Evolutionary conservation across 805 yeast species (phyloP), one percentile per base, ranked within the genome.

Genomic region (Kuraishia cidri): DNA sequence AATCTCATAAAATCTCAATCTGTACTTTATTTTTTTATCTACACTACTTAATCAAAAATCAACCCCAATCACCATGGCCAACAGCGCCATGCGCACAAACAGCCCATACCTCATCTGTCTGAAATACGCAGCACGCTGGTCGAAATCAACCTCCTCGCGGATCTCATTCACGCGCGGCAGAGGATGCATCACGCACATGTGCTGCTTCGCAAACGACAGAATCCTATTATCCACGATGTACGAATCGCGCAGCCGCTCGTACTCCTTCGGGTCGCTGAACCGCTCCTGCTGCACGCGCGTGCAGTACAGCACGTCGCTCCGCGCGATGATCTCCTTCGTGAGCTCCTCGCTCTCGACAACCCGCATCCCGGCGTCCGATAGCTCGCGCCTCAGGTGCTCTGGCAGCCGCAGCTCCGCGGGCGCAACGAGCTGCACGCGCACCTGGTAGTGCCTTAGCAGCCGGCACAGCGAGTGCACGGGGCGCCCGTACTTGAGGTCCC

Each of bases 61-160:
- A 50, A 85, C 87, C 53, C 97, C 97, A 61, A 92, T 79, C 42
- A 94, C 98, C 95, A 92, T 82, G 35, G 97, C 95, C 55, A 92
- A 72, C 48, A 92, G 68, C 8, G 99, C 98, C 99, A 92, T 92
- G 72, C 99, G 87, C 30, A 94, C 95, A 55, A 80, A 92, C 58
- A 92, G 70, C 40, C 99, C 99, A 56, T 92, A 90, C 61, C 94
- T 82, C 98, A 92, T 92, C 70, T 92, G 97, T 75, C 99, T 83
- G 73, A 92, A 92, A 69, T 92, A 92, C 38, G 98, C 97, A 44
- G 98, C 97, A 61, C 99, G 83, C 62, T 90, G 97, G 63, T 92
- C 99, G 54, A 90, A 92, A 60, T 92, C 99, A 51, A 92, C 97
- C 66, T 92, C 98, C 64, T 88, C 97, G 52, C 83, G 83, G 48